Evolutionary conservation across 345 rosid genomes (phyloP).

Genomic region (Crucihimalaya himalaica): DNA sequence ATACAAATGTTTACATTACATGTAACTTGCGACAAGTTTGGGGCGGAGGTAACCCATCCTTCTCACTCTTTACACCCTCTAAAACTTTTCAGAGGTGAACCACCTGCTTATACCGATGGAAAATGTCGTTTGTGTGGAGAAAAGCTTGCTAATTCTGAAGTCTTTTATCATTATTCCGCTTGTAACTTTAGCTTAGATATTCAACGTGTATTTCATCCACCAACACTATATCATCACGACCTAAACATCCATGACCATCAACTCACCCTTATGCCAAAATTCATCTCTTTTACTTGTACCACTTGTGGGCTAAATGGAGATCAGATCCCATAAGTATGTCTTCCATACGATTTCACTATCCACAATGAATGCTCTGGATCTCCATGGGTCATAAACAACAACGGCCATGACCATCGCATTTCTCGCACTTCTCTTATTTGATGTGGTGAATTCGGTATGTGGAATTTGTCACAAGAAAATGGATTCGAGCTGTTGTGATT

Average conservation of each 20-base stretch:
- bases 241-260: not conserved
- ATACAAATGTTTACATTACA: not conserved
- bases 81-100: not conserved
- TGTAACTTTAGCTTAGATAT: not conserved
- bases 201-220: not conserved
- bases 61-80: not conserved
- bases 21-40: not conserved
- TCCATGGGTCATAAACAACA: constrained; percentile 7
- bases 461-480: not conserved
- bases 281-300: not conserved
- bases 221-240: not conserved
- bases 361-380: not conserved
- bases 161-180: not conserved
- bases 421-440: constrained; percentile 2
- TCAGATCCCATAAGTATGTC: constrained; percentile 5
- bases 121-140: not conserved
- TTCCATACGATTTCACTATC: not conserved
- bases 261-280: not conserved
- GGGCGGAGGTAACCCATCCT: not conserved
- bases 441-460: not conserved
- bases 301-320: not conserved
- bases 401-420: constrained; percentile 4
- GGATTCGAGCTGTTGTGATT: not conserved
- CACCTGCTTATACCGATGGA: not conserved
- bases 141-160: not conserved